phyloP scores from a whole-genome alignment of 805 yeast genomes.

The Hanseniaspora clermontiae region DNA sequence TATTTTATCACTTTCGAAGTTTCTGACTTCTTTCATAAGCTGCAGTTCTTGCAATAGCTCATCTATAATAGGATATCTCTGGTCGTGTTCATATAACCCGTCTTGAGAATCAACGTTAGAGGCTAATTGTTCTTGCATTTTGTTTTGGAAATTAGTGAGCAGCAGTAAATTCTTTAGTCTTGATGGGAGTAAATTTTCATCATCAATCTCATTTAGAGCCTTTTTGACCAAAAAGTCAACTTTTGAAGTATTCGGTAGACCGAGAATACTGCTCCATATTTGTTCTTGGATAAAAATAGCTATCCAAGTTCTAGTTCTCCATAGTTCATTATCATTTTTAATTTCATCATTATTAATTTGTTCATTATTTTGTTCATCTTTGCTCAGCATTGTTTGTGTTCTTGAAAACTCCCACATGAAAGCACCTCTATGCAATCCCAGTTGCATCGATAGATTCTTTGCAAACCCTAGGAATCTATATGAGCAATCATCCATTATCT shows the following conservation, averaged over 20 bases:
- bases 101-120: conserved; percentile 73
- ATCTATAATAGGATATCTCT: conserved; percentile 69
- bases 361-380: neutral
- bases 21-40: conserved; percentile 50
- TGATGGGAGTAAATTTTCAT: conserved; percentile 38
- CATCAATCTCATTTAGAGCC: conserved; percentile 31
- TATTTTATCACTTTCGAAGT: conserved; percentile 49
- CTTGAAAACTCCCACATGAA: conserved; percentile 83
- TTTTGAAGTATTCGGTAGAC: conserved; percentile 75
- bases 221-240: conserved; percentile 72
- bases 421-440: conserved; percentile 84
- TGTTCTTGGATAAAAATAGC: conserved; percentile 81
- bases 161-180: conserved; percentile 60
- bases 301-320: conserved; percentile 90
- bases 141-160: conserved; percentile 70
- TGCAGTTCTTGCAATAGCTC: conserved; percentile 69
- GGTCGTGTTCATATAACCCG: conserved; percentile 73
- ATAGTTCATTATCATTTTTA: conserved; percentile 40
- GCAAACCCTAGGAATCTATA: conserved; percentile 83
- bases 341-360: conserved; percentile 1
- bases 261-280: conserved; percentile 77
- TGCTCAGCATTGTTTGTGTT: conserved; percentile 71
- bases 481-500: conserved; percentile 82
- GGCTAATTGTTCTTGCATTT: conserved; percentile 75
- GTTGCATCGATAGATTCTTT: conserved; percentile 66